phyloP scores from a whole-genome alignment of 2,329 filamentous ascomycete genomes.

The Fusarium graminum region DNA sequence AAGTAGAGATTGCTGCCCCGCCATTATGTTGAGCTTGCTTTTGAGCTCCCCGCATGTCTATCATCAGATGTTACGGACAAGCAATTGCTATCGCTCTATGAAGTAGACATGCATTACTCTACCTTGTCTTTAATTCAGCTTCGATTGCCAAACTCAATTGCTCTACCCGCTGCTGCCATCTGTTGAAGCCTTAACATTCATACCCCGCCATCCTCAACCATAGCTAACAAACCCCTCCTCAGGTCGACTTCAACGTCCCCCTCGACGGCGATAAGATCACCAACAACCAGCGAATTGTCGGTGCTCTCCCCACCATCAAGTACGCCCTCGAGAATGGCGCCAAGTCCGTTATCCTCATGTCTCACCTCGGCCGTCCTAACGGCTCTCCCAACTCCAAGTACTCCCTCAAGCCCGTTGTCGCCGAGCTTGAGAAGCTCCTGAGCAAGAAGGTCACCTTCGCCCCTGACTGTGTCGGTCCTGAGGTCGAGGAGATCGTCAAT shows the following conservation, averaged over 20 bases:
- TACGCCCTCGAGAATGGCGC: constrained; percentile 90
- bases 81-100: neutral
- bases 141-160: no score
- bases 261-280: constrained; percentile 95
- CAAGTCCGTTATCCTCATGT: constrained; percentile 96
- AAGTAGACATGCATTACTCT: neutral
- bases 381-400: constrained; percentile 92
- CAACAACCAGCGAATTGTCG: constrained; percentile 98
- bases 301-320: constrained; percentile 95
- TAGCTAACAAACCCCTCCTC: constrained; percentile 42
- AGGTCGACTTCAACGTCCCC: constrained; percentile 99
- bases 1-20: constrained; percentile 60
- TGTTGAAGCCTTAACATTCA: constrained; percentile 18
- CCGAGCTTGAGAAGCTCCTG: constrained; percentile 91
- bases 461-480: constrained; percentile 88
- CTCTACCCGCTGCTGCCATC: neutral
- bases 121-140: neutral
- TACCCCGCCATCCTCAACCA: constrained; percentile 18
- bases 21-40: constrained; percentile 42
- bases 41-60: constrained; percentile 24
- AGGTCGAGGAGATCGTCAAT: constrained; percentile 91
- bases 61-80: constrained; percentile 15
- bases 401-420: constrained; percentile 90
- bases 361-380: constrained; percentile 95
- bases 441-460: constrained; percentile 88